A percentile compares a stretch with the other conserved stretches of the same genome.
Conservation (phyloP, 192 early-diverging fungal genomes). For the Backusella mclennaniae region DNA sequence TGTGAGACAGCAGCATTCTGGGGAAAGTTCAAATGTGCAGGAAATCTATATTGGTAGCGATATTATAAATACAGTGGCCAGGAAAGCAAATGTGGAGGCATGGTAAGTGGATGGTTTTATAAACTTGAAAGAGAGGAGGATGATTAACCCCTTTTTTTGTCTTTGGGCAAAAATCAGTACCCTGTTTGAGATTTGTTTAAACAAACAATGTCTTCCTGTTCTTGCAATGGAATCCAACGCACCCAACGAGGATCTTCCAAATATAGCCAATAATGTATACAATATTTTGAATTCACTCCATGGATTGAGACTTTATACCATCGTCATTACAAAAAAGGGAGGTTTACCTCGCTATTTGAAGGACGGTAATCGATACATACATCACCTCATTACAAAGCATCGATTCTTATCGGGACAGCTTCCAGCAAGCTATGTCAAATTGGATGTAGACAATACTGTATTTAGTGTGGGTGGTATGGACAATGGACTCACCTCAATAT, state of each 20-base stretch:
- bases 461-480: background rate
- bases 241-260: constrained; percentile 41
- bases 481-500: constrained; percentile 43
- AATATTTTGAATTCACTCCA: constrained; percentile 56
- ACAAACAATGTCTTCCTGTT: constrained; percentile 73
- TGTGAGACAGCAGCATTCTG: constrained; percentile 51
- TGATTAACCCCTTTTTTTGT: background rate
- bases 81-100: constrained; percentile 33
- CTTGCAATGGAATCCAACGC: constrained; percentile 62
- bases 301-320: constrained; percentile 58
- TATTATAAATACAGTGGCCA: constrained; percentile 35
- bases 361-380: constrained; percentile 65
- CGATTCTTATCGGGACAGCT: constrained; percentile 63
- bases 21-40: constrained; percentile 12
- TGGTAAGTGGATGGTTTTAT: constrained; percentile 36
- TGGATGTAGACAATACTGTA: constrained; percentile 58
- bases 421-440: constrained; percentile 48
- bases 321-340: constrained; percentile 55
- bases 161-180: constrained; percentile 6
- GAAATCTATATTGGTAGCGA: constrained; percentile 38
- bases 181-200: constrained; percentile 62
- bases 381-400: constrained; percentile 62
- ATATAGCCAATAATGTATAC: constrained; percentile 55
- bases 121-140: background rate
- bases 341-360: constrained; percentile 70